Conservation (phyloP, 208 protist species). For the Borovskyia barvae region DNA sequence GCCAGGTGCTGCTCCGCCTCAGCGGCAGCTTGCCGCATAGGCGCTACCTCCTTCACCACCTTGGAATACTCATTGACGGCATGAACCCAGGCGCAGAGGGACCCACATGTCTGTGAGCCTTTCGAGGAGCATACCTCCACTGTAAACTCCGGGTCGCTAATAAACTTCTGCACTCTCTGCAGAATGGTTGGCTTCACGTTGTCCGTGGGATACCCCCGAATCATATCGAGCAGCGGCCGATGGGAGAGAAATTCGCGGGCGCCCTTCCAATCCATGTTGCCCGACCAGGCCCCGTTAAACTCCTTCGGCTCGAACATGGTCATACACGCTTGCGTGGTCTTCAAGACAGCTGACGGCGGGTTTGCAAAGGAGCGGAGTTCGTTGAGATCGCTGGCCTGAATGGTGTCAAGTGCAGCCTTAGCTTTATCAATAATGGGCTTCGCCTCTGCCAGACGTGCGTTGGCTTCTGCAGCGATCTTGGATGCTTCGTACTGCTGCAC, state of each 20-base stretch:
- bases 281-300: constrained; percentile 84
- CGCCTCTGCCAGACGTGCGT: constrained; percentile 91
- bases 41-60: constrained; percentile 95
- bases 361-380: constrained; percentile 94
- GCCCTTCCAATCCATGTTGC: constrained; percentile 88
- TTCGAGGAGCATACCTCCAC: constrained; percentile 90
- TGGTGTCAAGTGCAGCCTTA: constrained; percentile 92
- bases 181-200: constrained; percentile 90
- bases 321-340: constrained; percentile 96
- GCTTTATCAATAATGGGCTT: constrained; percentile 92
- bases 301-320: constrained; percentile 94
- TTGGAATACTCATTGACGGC: constrained; percentile 96
- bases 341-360: constrained; percentile 93
- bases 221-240: constrained; percentile 92
- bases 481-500: constrained; percentile 84
- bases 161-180: constrained; percentile 93
- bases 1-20: constrained; percentile 89
- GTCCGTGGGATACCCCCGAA: constrained; percentile 95
- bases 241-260: constrained; percentile 91
- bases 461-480: constrained; percentile 86
- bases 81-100: constrained; percentile 95
- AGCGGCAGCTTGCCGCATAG: constrained; percentile 90
- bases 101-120: constrained; percentile 94
- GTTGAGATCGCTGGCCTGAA: constrained; percentile 94
- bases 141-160: constrained; percentile 94